phyloP scores from a whole-genome alignment of 352 stramenopile genomes.

The Phytophthora hibernalis region DNA sequence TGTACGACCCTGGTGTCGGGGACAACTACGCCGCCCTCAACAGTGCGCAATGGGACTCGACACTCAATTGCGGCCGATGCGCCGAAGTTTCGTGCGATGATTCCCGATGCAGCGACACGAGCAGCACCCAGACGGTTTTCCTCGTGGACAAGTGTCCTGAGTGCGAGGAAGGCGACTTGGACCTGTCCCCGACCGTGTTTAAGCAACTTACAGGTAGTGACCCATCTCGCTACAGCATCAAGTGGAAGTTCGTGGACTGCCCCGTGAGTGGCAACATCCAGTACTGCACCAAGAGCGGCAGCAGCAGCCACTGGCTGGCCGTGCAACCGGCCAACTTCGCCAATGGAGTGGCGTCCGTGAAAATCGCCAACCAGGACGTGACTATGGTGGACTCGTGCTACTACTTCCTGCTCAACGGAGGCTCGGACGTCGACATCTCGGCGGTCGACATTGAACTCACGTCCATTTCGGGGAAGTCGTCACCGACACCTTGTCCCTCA shows the following conservation, averaged over 20 bases:
- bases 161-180: slow-evolving; percentile 58
- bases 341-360: slow-evolving; percentile 43
- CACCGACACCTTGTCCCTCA: slow-evolving; percentile 58
- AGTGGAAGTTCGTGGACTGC: slow-evolving; percentile 59
- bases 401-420: slow-evolving; percentile 64
- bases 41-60: slow-evolving; percentile 55
- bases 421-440: slow-evolving; percentile 38
- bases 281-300: slow-evolving; percentile 61
- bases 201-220: slow-evolving; percentile 48
- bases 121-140: slow-evolving; percentile 48
- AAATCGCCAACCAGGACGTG: slow-evolving; percentile 62
- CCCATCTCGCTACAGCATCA: slow-evolving; percentile 43
- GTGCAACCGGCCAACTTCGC: slow-evolving; percentile 53
- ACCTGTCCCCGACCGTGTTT: slow-evolving; percentile 51
- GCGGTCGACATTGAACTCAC: slow-evolving; percentile 56
- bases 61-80: slow-evolving; percentile 66
- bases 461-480: slow-evolving; percentile 60
- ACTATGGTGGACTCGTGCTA: slow-evolving; percentile 74
- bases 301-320: slow-evolving; percentile 52
- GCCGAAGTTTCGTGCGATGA: slow-evolving; percentile 67
- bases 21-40: slow-evolving; percentile 75
- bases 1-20: slow-evolving; percentile 52
- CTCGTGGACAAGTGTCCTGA: slow-evolving; percentile 72
- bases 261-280: slow-evolving; percentile 53
- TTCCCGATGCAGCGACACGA: slow-evolving; percentile 45